phyloP scores from a whole-genome alignment of 345 rosid genomes.

The Gynandropsis gynandra region DNA sequence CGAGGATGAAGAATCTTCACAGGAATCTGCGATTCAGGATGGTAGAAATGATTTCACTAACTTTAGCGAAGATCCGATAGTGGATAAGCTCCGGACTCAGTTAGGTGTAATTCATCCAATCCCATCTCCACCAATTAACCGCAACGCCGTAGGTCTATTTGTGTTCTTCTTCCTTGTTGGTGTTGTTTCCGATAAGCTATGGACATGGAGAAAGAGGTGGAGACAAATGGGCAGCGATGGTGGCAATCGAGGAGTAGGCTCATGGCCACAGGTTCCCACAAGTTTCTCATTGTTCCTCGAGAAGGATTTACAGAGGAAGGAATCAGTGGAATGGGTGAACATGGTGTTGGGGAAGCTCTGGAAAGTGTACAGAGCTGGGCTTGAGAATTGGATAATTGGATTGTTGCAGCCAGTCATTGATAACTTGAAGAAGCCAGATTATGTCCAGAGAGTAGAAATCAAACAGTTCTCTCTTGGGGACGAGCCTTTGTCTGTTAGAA shows the following conservation, averaged over 20 bases:
- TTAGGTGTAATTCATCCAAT: slow-evolving; percentile 85
- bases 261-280: slow-evolving; percentile 81
- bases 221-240: slow-evolving; percentile 24
- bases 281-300: slow-evolving; percentile 79
- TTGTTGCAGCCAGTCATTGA: slow-evolving; percentile 97
- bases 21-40: slow-evolving; percentile 33
- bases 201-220: slow-evolving; percentile 62
- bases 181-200: slow-evolving; percentile 75
- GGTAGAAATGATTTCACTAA: slow-evolving; percentile 46
- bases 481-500: slow-evolving; percentile 89
- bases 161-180: slow-evolving; percentile 92
- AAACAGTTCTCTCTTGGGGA: slow-evolving; percentile 94
- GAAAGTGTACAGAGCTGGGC: slow-evolving; percentile 89
- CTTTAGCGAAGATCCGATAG: slow-evolving; percentile 75
- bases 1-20: slow-evolving; percentile 29
- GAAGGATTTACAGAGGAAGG: slow-evolving; percentile 93
- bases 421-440: slow-evolving; percentile 84
- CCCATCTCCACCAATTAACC: slow-evolving; percentile 76
- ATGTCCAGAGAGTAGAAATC: slow-evolving; percentile 84
- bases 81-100: slow-evolving; percentile 82
- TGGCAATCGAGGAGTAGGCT: slow-evolving; percentile 34
- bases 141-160: slow-evolving; percentile 56
- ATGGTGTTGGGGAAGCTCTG: slow-evolving; percentile 95
- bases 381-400: slow-evolving; percentile 91
- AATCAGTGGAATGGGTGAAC: slow-evolving; percentile 98